Base-by-base conservation (phyloP, 2,329 filamentous ascomycete species). In the Graphium sp. region DNA sequence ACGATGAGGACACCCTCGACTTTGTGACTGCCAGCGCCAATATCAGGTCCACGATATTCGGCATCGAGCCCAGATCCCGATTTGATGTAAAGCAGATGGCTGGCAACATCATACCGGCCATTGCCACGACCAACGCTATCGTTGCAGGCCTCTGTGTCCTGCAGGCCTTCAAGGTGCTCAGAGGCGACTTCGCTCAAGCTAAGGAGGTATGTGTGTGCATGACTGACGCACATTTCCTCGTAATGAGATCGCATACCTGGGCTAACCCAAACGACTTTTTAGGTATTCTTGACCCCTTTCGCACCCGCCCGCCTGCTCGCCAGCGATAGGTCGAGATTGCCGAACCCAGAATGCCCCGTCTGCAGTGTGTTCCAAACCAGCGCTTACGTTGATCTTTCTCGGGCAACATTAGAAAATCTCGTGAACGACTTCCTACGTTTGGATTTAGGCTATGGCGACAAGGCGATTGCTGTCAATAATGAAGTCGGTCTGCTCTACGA, bases 1-100 rank as follows among this genome's bases (percentile, higher is more conserved):
- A 98, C 46, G 89, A 98, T 43, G 71, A 76, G 20, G 87, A 95
- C 45, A 94, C 87, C 0, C 62, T 98, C 6, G 85, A 98, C 45
- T 95, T 98, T 48, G 89, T 98, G 6, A 70, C 84, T 1, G 74
- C 89, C 1, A 82, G 78, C 39, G 83, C 87, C 18, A 98, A 98
- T 43, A 68, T 98, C 15, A 72, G 89, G 24, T 89, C 87, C 1
- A 62, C 70, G 15, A 65, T 92, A n/a, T 98, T 98, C 45, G 78
- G 74, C 32, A 93, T 98, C 33, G 79, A 87, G 30, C 56, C 62
- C 5, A 87, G 83, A 48, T 92, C 84, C 14, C 83, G 91, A 34
- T 98, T 95, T 45, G 85, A 95, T 46, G 85, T 89, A 43, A 98
- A 98, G 56, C 80, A 98, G 53, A 98, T 95, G 87, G 89, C 89